These are phyloP conservation scores for Purshia tridentata DNA, from an alignment of 306 rosid species.

Conservation along the genomic window DNA sequence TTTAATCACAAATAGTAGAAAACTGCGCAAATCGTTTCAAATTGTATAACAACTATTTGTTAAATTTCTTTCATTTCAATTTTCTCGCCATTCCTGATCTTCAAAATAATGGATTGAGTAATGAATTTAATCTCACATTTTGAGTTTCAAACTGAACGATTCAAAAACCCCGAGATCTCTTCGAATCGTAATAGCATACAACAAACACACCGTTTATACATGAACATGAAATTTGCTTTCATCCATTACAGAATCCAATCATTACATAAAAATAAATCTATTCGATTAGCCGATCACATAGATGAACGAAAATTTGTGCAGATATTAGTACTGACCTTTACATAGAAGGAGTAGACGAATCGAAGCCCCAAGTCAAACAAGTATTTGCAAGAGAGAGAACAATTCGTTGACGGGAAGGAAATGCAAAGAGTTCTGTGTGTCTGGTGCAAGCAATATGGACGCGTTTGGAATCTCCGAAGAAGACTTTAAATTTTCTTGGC, in stretches of 20 bases:
- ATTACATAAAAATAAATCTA: not conserved
- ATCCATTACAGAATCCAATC: not conserved
- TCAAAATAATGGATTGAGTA: not conserved
- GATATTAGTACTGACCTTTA: slow-evolving; percentile 5
- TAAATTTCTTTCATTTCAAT: not conserved
- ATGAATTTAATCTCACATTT: not conserved
- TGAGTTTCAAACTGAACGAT: not conserved
- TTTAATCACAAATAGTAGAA: not conserved
- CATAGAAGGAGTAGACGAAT: slow-evolving; percentile 6
- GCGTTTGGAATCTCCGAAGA: not conserved
- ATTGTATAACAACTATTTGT: not conserved
- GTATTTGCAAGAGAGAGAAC: not conserved
- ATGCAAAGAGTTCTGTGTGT: not conserved
- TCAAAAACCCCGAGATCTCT: not conserved
- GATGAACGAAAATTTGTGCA: not conserved
- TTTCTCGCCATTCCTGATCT: not conserved
- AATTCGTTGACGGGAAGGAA: not conserved
- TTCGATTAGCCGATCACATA: not conserved
- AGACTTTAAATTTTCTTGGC: not conserved
- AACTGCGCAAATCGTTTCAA: not conserved
- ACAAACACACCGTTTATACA: not conserved
- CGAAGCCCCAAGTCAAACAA: not conserved
- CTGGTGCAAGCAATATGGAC: slow-evolving; percentile 3
- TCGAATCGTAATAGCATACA: not conserved
- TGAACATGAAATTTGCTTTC: not conserved